phyloP scores from a whole-genome alignment of 768 basidiomycete genomes.

The Tylopilus rubrobrunneus region DNA sequence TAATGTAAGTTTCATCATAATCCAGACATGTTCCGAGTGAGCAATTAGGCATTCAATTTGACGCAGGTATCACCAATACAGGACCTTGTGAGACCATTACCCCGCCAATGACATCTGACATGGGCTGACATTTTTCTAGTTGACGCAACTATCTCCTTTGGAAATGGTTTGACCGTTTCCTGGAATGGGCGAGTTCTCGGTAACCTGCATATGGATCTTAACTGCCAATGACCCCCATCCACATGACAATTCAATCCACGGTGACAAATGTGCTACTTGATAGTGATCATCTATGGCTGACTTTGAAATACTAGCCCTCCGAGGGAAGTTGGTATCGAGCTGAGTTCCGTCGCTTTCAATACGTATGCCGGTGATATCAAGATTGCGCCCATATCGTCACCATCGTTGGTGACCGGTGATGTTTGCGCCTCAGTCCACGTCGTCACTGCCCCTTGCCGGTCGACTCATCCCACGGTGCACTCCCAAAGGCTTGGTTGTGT shows the following conservation, averaged over 20 bases:
- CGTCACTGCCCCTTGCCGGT: constrained; percentile 36
- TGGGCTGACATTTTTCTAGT: too few relatives aligned
- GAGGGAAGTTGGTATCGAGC: constrained; percentile 61
- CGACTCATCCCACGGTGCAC: constrained; percentile 49
- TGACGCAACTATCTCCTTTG: too few relatives aligned
- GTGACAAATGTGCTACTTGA: constrained; percentile 45
- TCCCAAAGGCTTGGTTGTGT: constrained; percentile 44
- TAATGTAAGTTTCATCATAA: constrained; percentile 13
- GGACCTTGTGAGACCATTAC: constrained; percentile 17
- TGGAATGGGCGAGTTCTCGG: constrained; percentile 36
- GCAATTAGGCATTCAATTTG: constrained; percentile 44
- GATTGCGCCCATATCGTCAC: constrained; percentile 56
- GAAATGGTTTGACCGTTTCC: too few relatives aligned
- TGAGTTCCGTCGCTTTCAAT: constrained; percentile 59
- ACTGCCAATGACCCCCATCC: constrained; percentile 68
- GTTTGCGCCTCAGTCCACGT: constrained; percentile 50
- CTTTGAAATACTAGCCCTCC: constrained; percentile 46
- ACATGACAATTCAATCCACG: constrained; percentile 58
- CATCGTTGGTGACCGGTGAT: constrained; percentile 38
- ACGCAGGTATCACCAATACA: constrained; percentile 62
- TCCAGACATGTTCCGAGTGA: background rate
- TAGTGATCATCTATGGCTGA: constrained; percentile 4
- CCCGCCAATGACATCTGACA: too few relatives aligned
- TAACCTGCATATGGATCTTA: constrained; percentile 54
- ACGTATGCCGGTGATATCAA: constrained; percentile 50